Evolutionary conservation across 1,284 basidiomycete genomes (phyloP).

Genomic region (Wallemia mellicola): DNA sequence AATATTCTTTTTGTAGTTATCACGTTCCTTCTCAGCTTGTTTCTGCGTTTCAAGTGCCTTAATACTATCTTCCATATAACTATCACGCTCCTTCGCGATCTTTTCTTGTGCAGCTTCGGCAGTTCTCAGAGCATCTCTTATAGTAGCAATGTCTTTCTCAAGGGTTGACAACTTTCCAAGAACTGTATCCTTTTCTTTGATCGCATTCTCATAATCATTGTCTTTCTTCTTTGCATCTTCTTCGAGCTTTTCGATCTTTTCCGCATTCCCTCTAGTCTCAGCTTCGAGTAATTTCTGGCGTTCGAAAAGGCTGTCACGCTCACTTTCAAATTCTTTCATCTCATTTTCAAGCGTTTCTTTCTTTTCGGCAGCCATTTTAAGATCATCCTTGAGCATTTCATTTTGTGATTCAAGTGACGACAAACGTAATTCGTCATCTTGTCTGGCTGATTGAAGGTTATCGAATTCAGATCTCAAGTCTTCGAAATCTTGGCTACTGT

Average conservation of each 20-base stretch:
- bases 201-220: not conserved
- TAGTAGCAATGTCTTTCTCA: not conserved
- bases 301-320: not conserved
- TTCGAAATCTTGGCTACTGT: not conserved
- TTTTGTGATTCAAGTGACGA: not conserved
- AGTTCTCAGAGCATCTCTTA: not conserved
- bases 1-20: not conserved
- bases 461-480: not conserved
- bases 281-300: not conserved
- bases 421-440: not conserved
- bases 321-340: not conserved
- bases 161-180: not conserved
- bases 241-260: not conserved
- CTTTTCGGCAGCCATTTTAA: too few species aligned
- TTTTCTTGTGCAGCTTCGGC: not conserved
- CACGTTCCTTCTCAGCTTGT: not conserved
- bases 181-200: not conserved
- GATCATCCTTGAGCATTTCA: not conserved
- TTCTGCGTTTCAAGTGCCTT: not conserved
- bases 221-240: not conserved
- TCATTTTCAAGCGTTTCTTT: not conserved
- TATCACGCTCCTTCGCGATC: too few species aligned
- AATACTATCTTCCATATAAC: not conserved
- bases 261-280: not conserved
- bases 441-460: not conserved